A percentile compares a stretch with the other conserved stretches of the same genome.
Conservation (phyloP, 208 protist genomes). For the Crithidia expoeki region DNA sequence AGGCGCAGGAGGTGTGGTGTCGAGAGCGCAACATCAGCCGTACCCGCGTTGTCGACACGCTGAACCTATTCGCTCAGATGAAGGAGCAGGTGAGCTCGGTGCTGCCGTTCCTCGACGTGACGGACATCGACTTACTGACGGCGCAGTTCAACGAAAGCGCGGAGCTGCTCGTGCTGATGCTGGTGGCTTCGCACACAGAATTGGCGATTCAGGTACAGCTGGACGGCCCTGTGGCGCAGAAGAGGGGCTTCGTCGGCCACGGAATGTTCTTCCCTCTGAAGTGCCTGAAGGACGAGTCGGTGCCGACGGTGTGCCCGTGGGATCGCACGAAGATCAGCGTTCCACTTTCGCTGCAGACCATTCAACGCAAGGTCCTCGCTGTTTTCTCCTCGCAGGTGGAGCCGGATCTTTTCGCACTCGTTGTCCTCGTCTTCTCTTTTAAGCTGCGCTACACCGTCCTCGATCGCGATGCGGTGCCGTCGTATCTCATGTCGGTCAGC, state of each 20-base stretch:
- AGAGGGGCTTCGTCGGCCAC: constrained; percentile 54
- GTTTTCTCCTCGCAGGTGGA: constrained; percentile 66
- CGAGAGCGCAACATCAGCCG: constrained; percentile 65
- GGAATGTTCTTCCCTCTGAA: constrained; percentile 74
- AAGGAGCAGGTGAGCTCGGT: constrained; percentile 71
- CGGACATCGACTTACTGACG: constrained; percentile 63
- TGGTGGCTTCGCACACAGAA: constrained; percentile 66
- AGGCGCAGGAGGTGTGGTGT: constrained; percentile 79
- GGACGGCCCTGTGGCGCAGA: constrained; percentile 46
- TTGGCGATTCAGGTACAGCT: constrained; percentile 67
- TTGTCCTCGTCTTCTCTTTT: constrained; percentile 67
- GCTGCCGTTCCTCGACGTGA: constrained; percentile 65
- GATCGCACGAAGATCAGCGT: constrained; percentile 53
- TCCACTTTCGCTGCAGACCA: constrained; percentile 67
- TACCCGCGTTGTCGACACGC: constrained; percentile 60
- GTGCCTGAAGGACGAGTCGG: constrained; percentile 55
- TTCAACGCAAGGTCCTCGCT: constrained; percentile 58
- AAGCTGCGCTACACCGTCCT: constrained; percentile 39
- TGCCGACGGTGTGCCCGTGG: constrained; percentile 77
- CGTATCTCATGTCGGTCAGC: constrained; percentile 40
- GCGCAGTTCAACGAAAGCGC: constrained; percentile 60
- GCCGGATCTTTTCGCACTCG: constrained; percentile 60
- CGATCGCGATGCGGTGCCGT: constrained; percentile 21
- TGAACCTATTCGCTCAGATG: constrained; percentile 70
- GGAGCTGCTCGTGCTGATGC: constrained; percentile 49